These are phyloP conservation scores for Closterium sp. DNA, from an alignment of 139 green algal species.

Conservation along the genomic window DNA sequence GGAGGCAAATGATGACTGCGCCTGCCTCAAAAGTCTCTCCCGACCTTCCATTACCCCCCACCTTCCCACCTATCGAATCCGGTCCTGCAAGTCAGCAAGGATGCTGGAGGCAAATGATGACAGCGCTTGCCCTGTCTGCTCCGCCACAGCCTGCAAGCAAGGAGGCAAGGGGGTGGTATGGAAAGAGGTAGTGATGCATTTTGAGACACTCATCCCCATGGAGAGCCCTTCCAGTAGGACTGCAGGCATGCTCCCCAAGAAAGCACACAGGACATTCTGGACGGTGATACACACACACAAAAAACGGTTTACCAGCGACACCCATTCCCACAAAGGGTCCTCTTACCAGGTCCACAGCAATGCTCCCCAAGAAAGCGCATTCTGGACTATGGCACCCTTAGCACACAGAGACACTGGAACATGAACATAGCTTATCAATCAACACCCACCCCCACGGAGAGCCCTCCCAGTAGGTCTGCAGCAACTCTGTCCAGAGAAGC, in stretches of 20 bases:
- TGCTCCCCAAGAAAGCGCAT: too few species aligned
- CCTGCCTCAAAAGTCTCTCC: too few species aligned
- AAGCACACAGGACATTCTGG: not conserved
- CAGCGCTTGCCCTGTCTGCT: conserved; percentile 28
- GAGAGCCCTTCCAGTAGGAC: conserved; percentile 27
- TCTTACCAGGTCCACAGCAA: too few species aligned
- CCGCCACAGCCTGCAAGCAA: conserved; percentile 24
- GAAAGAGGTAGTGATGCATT: too few species aligned
- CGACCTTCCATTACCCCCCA: not conserved
- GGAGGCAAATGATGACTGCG: too few species aligned
- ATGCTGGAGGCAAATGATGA: conserved; percentile 29
- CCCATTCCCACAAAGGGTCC: too few species aligned
- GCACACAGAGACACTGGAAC: too few species aligned
- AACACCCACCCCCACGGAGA: conserved; percentile 27
- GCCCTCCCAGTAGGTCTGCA: conserved; percentile 10
- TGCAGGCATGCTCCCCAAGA: conserved; percentile 2
- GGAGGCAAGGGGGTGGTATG: not conserved
- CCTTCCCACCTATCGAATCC: conserved; percentile 26
- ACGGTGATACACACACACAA: too few species aligned
- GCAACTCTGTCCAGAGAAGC: conserved; percentile 6
- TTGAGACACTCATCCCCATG: conserved; percentile 11
- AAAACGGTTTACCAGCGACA: too few species aligned
- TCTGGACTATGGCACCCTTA: too few species aligned
- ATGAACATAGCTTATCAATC: not conserved
- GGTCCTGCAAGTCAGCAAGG: conserved; percentile 42